Evolutionary conservation across 108 stramenopile species (phyloP), one percentile per base, ranked within the genome.

Genomic region (Ochromonas danica): DNA sequence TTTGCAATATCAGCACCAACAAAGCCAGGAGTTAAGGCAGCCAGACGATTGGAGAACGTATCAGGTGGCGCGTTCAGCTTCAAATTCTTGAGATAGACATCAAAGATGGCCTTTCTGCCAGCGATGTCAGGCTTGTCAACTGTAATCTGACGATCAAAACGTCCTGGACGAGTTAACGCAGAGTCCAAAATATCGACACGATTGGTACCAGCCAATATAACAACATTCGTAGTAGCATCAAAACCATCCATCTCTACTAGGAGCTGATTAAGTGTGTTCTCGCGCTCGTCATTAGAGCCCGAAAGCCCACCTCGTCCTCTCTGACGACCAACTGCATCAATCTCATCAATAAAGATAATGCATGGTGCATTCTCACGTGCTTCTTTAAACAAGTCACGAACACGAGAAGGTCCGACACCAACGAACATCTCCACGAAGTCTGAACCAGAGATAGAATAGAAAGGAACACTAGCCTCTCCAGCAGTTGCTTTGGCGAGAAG

Each of bases 391-490:
- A 99, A 79, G 81, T 99, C 96, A 39, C 96, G 89, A n/a, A 97
- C 98, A 51, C 98, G 93, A 2, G 92, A 91, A 1, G 98, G 93
- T 1, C 96, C 98, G 14, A 97, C 96, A 62, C 98, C 98, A 39
- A 99, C 98, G 84, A 99, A 97, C 96, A 99, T 97, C 87, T 99
- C 98, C 79, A 96, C 85, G 79, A 98, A 97, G 80, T 99, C 96
- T 25, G 92, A 93, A 60, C 98, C 98, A 62, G 90, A 89, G 71
- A 99, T 96, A 74, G 89, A 88, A 80, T 85, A 95, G 80, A 99
- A 99, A 3, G 98, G 96, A 28, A 97, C 96, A 81, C 88, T 87
- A 3, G 98, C 96, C 86, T 99, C 98, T 3, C 98, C 98, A n/a
- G 98, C 98, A 38, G 95, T 94, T 25, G 98, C 98, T 88, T 97